Evolutionary conservation across 176 grass and related monocot species (phyloP), one percentile per base, ranked within the genome.

Genomic region (Oryza glaberrima): DNA sequence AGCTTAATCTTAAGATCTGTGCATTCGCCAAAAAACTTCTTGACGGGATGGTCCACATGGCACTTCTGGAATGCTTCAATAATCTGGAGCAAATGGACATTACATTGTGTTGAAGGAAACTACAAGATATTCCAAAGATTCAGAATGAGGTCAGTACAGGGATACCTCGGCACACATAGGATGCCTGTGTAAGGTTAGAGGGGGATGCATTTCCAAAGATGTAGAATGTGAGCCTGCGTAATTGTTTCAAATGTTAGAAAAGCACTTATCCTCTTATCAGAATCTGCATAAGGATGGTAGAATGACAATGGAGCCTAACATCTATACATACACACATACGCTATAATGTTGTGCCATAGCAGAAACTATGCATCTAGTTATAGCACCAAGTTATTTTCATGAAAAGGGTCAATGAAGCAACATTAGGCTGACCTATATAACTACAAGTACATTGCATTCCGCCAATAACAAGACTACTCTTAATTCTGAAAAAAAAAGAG

Each of bases 1-100:
- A 98, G 93, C 80, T 98, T 95, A 83, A 98, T 87, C 80, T 98
- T 95, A 79, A 94, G 91, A 78, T 95, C 93, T 43, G 91, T 98
- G 86, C 93, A 98, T 90, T 98, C 81, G 11, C 96, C 93, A 73
- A 98, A 88, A 67, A 98, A 98, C 25, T 92, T 95, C 77, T 90
- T 92, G 22, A 95, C 43, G 0, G 91, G 96, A 75, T 98, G 96
- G 74, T 95, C 91, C 15, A 67, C 40, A 72, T 98, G 91, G 44
- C 96, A 98, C 81, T 98, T 95, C 65, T 98, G 93, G 60, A 95
- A 98, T 44, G 71, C 81, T 90, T 98, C 89, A 9, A 95, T 98
- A 78, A 95, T 94, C 96, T 95, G 45, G 56, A 23, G 20, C 9
- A 82, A 76, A 81, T 14, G 25, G 38, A 54, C 38, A 36, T 65